These are phyloP conservation scores for Picochlorum sp. DNA, from an alignment of 139 green algal species.

Conservation along the genomic window DNA sequence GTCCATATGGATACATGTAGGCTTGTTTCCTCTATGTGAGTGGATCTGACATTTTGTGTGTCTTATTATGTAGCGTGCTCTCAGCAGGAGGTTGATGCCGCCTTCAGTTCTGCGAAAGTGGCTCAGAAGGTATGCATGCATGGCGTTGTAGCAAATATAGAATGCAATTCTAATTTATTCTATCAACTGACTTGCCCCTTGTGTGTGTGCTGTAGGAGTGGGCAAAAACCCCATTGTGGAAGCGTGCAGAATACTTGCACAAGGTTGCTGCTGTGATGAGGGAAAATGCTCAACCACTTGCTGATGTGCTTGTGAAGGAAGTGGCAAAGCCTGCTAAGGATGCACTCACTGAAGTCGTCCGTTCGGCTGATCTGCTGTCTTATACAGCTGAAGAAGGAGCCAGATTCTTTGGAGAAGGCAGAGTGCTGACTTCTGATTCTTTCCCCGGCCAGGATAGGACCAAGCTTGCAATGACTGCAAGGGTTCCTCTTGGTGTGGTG, in stretches of 20 bases:
- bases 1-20: no score
- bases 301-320: conserved; percentile 78
- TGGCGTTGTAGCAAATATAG: background rate
- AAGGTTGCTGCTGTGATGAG: conserved; percentile 63
- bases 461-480: conserved; percentile 74
- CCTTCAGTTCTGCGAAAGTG: conserved; percentile 60
- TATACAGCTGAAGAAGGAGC: conserved; percentile 92
- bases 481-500: conserved; percentile 85
- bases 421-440: conserved; percentile 74
- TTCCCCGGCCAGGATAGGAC: conserved; percentile 83
- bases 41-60: background rate
- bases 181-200: background rate
- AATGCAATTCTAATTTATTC: no score
- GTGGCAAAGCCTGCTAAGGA: conserved; percentile 88
- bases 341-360: conserved; percentile 60
- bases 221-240: conserved; percentile 79
- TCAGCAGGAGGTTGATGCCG: conserved; percentile 72
- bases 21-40: no score
- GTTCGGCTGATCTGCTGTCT: conserved; percentile 79
- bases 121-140: conserved; percentile 79
- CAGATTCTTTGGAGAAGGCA: conserved; percentile 67
- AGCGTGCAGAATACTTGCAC: conserved; percentile 72
- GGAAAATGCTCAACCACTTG: conserved; percentile 73
- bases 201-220: no score
- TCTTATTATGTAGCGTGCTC: conserved; percentile 64